These are phyloP conservation scores for Yamadazyma trypodendri DNA, from an alignment of 1,139 yeast species.

Conservation along the genomic window DNA sequence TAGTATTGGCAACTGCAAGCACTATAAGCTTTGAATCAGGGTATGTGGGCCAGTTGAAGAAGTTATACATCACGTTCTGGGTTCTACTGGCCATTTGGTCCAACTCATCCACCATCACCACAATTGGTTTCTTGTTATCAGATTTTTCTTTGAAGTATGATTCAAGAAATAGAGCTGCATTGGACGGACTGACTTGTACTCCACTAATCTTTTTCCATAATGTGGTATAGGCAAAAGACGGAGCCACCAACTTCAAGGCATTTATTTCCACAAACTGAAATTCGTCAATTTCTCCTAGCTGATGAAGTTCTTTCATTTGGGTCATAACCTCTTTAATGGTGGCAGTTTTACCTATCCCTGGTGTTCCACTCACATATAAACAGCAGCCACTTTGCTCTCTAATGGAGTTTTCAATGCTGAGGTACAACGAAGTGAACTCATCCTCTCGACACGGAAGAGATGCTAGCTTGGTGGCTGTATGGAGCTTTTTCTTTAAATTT, in stretches of 20 bases:
- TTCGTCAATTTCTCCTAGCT: constrained; percentile 47
- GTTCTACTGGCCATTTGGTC: constrained; percentile 87
- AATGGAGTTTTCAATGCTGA: constrained; percentile 74
- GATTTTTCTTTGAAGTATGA: constrained; percentile 32
- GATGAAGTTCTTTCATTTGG: constrained; percentile 52
- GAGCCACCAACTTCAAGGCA: constrained; percentile 82
- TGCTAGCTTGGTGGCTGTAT: constrained; percentile 61
- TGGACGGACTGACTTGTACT: constrained; percentile 58
- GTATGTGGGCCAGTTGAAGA: constrained; percentile 96
- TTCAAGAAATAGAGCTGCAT: constrained; percentile 50
- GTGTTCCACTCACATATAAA: constrained; percentile 91
- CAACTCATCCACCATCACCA: constrained; percentile 85
- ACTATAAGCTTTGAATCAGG: constrained; percentile 77
- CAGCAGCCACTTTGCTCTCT: constrained; percentile 76
- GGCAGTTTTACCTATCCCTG: constrained; percentile 97
- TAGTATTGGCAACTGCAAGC: constrained; percentile 92
- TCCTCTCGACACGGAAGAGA: constrained; percentile 85
- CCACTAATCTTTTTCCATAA: constrained; percentile 78
- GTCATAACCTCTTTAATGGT: constrained; percentile 84
- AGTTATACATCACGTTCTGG: constrained; percentile 90
- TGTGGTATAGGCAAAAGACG: constrained; percentile 79
- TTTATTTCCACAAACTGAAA: constrained; percentile 85
- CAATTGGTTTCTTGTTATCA: constrained; percentile 49
- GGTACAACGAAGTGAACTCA: constrained; percentile 74
- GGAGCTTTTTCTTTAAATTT: constrained; percentile 58